Conservation (phyloP, 768 basidiomycete species). For the Erythrobasidium yunnanense region DNA sequence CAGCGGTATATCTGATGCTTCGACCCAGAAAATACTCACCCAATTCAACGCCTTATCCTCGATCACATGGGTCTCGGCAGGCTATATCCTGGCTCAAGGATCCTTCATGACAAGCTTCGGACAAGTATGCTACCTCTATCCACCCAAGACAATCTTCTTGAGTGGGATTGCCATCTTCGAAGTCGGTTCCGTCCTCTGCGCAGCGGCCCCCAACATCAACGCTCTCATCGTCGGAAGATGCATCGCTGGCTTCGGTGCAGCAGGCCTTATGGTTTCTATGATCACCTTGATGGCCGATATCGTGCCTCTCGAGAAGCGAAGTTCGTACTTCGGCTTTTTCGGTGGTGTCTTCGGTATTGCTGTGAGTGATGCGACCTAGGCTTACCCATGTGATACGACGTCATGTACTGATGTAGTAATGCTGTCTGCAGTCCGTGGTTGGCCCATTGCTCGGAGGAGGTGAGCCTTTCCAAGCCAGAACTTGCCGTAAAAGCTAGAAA, state of each 20-base stretch:
- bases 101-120: slow-evolving; percentile 21
- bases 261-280: slow-evolving; percentile 42
- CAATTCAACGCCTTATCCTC: slow-evolving; percentile 3
- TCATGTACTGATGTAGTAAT: too few species aligned
- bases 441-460: slow-evolving; percentile 28
- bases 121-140: slow-evolving; percentile 17
- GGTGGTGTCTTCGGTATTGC: slow-evolving; percentile 18
- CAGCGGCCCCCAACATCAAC: slow-evolving; percentile 39
- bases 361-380: too few species aligned
- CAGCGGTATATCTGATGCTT: too few species aligned
- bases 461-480: background rate
- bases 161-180: slow-evolving; percentile 36
- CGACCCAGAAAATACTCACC: slow-evolving; percentile 8
- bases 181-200: slow-evolving; percentile 47
- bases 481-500: background rate
- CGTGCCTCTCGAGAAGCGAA: slow-evolving; percentile 34
- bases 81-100: slow-evolving; percentile 13
- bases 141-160: slow-evolving; percentile 10
- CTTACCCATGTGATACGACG: too few species aligned
- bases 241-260: slow-evolving; percentile 47
- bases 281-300: slow-evolving; percentile 1
- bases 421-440: slow-evolving; percentile 23
- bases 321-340: slow-evolving; percentile 13
- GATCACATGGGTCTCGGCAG: slow-evolving; percentile 22
- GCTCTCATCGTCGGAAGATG: slow-evolving; percentile 47